phyloP scores from a whole-genome alignment of 1,139 yeast species.

The Trichomonascaceae sp. region DNA sequence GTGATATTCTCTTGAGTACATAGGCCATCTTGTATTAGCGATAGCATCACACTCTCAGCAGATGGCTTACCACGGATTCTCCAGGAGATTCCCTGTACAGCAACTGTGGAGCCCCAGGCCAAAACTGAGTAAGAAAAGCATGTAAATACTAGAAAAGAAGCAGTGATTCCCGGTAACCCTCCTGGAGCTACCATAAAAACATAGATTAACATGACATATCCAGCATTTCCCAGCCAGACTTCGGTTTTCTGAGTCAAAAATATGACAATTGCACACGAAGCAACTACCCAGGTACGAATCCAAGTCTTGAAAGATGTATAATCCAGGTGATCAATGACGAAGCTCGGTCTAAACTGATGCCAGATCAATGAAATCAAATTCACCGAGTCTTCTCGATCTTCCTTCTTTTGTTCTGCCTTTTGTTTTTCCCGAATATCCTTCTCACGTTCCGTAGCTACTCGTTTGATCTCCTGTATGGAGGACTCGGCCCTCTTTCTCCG shows the following conservation, averaged over 20 bases:
- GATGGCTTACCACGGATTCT: slow-evolving; percentile 25
- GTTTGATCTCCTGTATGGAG: neutral
- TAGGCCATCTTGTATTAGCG: slow-evolving; percentile 19
- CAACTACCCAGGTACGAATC: slow-evolving; percentile 25
- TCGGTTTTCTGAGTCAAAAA: slow-evolving; percentile 17
- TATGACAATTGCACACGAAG: slow-evolving; percentile 23
- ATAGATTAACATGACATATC: slow-evolving; percentile 25
- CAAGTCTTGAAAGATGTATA: slow-evolving; percentile 22
- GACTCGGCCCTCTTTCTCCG: neutral
- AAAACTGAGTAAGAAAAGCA: slow-evolving; percentile 17
- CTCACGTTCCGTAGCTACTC: slow-evolving; percentile 1
- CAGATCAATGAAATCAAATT: slow-evolving; percentile 8
- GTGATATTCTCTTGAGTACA: slow-evolving; percentile 17
- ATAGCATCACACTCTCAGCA: slow-evolving; percentile 10
- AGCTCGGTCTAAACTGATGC: slow-evolving; percentile 22
- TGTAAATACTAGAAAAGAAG: slow-evolving; percentile 17
- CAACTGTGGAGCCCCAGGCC: slow-evolving; percentile 21
- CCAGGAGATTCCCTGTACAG: slow-evolving; percentile 25
- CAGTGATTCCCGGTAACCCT: slow-evolving; percentile 22
- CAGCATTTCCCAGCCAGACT: slow-evolving; percentile 26
- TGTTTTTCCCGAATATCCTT: neutral
- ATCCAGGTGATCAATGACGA: slow-evolving; percentile 26
- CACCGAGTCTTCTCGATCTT: slow-evolving; percentile 1
- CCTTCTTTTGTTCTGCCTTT: slow-evolving; percentile 2
- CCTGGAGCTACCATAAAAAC: slow-evolving; percentile 26